These are phyloP conservation scores for Stemphylium beticola DNA, from an alignment of 2,329 filamentous ascomycete species.

Conservation along the genomic window DNA sequence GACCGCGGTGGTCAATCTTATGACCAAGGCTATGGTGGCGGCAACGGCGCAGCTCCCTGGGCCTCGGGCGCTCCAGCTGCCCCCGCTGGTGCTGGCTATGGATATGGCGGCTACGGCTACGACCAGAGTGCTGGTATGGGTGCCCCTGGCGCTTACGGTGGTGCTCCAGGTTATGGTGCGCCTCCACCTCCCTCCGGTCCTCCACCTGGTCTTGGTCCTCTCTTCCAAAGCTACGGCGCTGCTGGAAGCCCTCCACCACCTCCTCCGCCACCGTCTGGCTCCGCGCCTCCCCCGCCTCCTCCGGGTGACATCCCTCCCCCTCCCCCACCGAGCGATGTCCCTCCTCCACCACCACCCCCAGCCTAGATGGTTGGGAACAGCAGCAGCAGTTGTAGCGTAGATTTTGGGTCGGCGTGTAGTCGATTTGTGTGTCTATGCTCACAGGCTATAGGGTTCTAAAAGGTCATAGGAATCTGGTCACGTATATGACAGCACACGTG, in stretches of 20 bases:
- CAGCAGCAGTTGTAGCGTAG: neutral
- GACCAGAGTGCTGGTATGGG: constrained; percentile 33
- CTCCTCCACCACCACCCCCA: constrained; percentile 54
- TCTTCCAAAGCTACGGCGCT: constrained; percentile 70
- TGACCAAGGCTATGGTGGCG: constrained; percentile 33
- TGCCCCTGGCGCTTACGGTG: constrained; percentile 52
- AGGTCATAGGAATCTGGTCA: neutral
- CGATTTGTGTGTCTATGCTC: neutral
- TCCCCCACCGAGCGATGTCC: constrained; percentile 64
- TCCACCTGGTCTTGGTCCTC: constrained; percentile 63
- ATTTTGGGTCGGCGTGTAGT: neutral
- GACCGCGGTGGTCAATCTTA: constrained; percentile 42
- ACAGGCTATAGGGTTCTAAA: constrained; percentile 1
- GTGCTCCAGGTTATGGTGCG: constrained; percentile 51
- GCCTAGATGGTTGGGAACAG: constrained; percentile 20
- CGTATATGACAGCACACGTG: neutral
- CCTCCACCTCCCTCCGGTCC: constrained; percentile 53
- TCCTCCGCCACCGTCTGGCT: constrained; percentile 65
- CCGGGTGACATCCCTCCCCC: constrained; percentile 59
- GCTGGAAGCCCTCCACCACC: constrained; percentile 64
- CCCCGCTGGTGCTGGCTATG: constrained; percentile 48
- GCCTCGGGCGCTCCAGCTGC: constrained; percentile 49
- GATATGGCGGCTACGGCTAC: constrained; percentile 49
- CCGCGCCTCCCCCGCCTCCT: constrained; percentile 67
- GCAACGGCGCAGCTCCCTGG: constrained; percentile 46